Evolutionary conservation across 331 rosid genomes (phyloP).

Genomic region (Quercus phellos): DNA sequence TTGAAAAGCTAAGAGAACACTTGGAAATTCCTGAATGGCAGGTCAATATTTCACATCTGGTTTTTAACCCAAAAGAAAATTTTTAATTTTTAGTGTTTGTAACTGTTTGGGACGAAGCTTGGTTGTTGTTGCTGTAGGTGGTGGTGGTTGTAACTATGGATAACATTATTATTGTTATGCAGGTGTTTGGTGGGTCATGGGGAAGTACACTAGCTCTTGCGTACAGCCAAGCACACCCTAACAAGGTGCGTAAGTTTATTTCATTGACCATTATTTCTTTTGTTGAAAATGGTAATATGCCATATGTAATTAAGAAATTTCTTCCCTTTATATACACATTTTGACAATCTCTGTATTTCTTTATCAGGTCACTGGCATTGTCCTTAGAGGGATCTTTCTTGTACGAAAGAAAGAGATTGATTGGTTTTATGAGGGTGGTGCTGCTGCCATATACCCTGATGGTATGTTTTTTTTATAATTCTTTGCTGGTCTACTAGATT

Average conservation of each 20-base stretch:
- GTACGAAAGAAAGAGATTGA: slow-evolving; percentile 88
- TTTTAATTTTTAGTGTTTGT: slow-evolving; percentile 6
- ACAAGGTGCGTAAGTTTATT: slow-evolving; percentile 34
- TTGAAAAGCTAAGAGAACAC: slow-evolving; percentile 86
- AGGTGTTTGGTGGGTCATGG: slow-evolving; percentile 98
- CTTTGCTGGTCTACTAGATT: slow-evolving; percentile 12
- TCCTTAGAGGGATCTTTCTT: slow-evolving; percentile 84
- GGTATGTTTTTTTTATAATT: slow-evolving; percentile 38
- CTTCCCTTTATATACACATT: slow-evolving; percentile 11
- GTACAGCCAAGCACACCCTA: slow-evolving; percentile 47
- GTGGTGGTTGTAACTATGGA: not conserved
- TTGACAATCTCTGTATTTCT: slow-evolving; percentile 25
- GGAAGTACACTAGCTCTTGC: slow-evolving; percentile 68
- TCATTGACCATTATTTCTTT: slow-evolving; percentile 15
- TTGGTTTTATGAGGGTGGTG: slow-evolving; percentile 98
- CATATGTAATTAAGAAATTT: not conserved
- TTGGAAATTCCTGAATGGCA: slow-evolving; percentile 93
- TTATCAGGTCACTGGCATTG: slow-evolving; percentile 74
- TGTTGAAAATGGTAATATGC: not conserved
- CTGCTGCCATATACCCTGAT: slow-evolving; percentile 90
- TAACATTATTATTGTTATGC: slow-evolving; percentile 22
- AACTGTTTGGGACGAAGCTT: not conserved
- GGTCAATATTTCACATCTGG: slow-evolving; percentile 39
- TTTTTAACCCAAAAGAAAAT: slow-evolving; percentile 1
- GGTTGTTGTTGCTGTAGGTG: no score